Base-by-base conservation (phyloP, 2,329 filamentous ascomycete genomes). In the Aspergillus sp. region DNA sequence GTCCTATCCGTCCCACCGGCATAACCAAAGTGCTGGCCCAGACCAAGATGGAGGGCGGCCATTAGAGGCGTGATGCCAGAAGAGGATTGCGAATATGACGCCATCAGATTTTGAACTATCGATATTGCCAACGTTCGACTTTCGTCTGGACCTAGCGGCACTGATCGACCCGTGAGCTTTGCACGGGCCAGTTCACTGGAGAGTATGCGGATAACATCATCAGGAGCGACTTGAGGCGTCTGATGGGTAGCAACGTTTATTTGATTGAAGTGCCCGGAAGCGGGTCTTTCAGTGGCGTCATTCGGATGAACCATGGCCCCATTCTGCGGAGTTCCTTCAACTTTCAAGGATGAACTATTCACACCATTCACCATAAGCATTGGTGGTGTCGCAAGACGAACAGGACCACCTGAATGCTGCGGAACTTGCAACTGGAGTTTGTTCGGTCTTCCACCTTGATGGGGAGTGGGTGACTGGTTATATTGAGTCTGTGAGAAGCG, bases 401-500 rank as follows among this genome's bases (percentile, higher is more conserved):
- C 67, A 4, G 74, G 73, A 0, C 64, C 68, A 6, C 74, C 73
- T 7, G 66, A 53, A 40, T 72, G 68, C 38, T 71, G 68, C 6
- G 74, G 74, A 25, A 76, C 74, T 57, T 75, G 73, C 16, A 76
- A 56, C 47, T 76, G 74, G 44, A 76, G 67, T 53, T 71, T 75
- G 36, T 64, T 65, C 10, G 73, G 72, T 48, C 66, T 64, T 7
- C 60, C 57, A 29, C 47, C 56, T 36, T 55, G 49, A 16, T 64
- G 53, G 1, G 64, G 63, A 11, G 57, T 67, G 20, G 62, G 62
- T 19, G 59, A 64, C 40, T 67, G 67, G 29, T 64, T 59, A 40
- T 67, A 61, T 11, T 60, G 36, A 23, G 64, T 38, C 16, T 54
- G 52, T 43, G 55, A 49, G 17, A 57, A 54, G 5, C 53, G 51